Percentiles rank a stretch among this genome's conserved stretches.
Conservation (phyloP, 2,329 filamentous ascomycete species). For the Calonectria honghensis region DNA sequence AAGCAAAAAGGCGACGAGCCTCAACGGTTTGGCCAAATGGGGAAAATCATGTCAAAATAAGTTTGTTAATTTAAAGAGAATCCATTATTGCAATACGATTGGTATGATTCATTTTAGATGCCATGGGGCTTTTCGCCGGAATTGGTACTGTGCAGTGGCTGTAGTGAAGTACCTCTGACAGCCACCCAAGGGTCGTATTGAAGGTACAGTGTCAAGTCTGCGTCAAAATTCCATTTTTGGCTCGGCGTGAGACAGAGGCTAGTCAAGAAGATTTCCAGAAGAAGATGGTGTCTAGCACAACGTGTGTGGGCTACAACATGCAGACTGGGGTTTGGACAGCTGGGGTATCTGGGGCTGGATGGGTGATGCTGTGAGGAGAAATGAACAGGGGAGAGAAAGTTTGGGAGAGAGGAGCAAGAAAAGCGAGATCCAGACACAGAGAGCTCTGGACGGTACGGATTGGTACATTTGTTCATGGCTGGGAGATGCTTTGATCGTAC, state of each 20-base stretch:
- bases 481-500: neutral
- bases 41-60: neutral
- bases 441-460: neutral
- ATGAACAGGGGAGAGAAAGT: neutral
- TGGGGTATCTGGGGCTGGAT: neutral
- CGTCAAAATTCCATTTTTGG: neutral
- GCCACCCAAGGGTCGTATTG: neutral
- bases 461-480: neutral
- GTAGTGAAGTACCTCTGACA: neutral
- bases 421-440: neutral
- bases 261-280: neutral
- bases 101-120: neutral
- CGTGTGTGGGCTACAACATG: neutral
- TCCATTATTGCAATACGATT: neutral
- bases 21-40: neutral
- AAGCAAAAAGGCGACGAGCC: neutral
- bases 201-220: neutral
- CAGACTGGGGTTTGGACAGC: neutral
- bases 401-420: too few species aligned
- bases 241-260: neutral
- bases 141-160: neutral
- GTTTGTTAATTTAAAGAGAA: neutral
- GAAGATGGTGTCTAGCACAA: neutral
- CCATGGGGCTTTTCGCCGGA: neutral
- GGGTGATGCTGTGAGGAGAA: neutral